phyloP scores from a whole-genome alignment of 768 basidiomycete genomes.

The Pisolithus marmoratus region DNA sequence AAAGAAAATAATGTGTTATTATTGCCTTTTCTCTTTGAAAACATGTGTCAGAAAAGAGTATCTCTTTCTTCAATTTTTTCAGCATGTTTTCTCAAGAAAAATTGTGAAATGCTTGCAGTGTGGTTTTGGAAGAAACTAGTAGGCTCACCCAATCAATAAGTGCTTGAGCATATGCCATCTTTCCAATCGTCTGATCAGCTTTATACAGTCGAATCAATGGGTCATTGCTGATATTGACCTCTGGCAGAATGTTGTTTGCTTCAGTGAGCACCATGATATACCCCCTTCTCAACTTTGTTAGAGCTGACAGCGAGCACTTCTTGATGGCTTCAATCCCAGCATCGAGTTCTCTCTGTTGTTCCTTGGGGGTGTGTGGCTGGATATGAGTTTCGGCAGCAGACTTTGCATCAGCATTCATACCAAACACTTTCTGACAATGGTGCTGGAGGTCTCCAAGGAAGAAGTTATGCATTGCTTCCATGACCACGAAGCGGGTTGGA shows the following conservation, averaged over 20 bases:
- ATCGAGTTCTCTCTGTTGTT: neutral
- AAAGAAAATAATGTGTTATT: too few species aligned
- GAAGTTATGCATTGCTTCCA: constrained; percentile 37
- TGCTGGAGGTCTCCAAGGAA: constrained; percentile 13
- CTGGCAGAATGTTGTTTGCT: neutral
- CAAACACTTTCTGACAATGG: constrained; percentile 13
- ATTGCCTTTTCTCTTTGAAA: too few species aligned
- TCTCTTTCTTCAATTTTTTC: too few species aligned
- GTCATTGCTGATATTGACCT: too few species aligned
- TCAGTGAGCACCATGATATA: neutral
- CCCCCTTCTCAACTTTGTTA: neutral
- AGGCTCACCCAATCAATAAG: too few species aligned
- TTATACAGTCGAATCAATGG: too few species aligned
- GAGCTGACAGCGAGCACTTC: neutral
- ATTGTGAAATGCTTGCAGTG: too few species aligned
- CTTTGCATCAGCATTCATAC: constrained; percentile 5
- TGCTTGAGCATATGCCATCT: too few species aligned
- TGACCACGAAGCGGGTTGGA: constrained; percentile 18
- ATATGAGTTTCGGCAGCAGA: neutral
- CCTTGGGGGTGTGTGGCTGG: neutral
- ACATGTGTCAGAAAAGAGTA: too few species aligned
- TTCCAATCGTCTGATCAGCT: too few species aligned
- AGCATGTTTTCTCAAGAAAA: too few species aligned
- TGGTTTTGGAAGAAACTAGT: too few species aligned
- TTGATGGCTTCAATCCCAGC: neutral